Evolutionary conservation across 2,329 filamentous ascomycete species (phyloP), one percentile per base, ranked within the genome.

Genomic region (Tothia fuscella): DNA sequence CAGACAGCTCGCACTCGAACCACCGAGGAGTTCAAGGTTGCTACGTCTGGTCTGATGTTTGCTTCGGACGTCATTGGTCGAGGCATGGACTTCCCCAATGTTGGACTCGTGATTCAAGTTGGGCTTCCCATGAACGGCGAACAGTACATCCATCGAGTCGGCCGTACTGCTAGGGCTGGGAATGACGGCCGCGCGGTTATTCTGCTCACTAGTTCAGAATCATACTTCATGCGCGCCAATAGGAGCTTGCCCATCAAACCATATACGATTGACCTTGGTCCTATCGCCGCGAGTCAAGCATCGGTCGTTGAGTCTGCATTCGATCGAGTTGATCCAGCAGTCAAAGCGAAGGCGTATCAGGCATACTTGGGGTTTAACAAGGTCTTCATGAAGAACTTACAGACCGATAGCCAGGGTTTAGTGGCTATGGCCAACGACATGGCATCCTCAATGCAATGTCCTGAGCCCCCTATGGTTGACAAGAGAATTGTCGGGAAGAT

Each of bases 81-180:
- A 58, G 91, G 91, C 41, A 66, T 96, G 42, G 91, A 98, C 64
- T 96, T 98, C 44, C 91, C 91, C 24, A 82, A 85, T 51, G 91
- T 98, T 32, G 93, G 93, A 66, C 65, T 94, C 22, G 91, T 98
- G 41, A 78, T 96, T 56, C 96, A 98, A 56, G 78, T 93, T 37
- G 94, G 88, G 0, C 95, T 95, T 65, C 91, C 88, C 22, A 65
- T 96, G 46, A 96, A 89, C 0, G 87, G 89, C 30, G 91, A 96
- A 62, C 89, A 96, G 56, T 96, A 96, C 54, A 91, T 98, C 24
- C 91, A 98, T 64, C 80, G 91, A 29, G 96, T 98, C 59, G 91
- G 91, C 42, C 63, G 68, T 42, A 71, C 68, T 5, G 68, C 60
- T 43, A 79, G 85, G 53, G 82, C 82, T 21, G 76, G 78, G 47